phyloP scores from a whole-genome alignment of 2,329 filamentous ascomycete genomes.

The Nigrospora oryzae region DNA sequence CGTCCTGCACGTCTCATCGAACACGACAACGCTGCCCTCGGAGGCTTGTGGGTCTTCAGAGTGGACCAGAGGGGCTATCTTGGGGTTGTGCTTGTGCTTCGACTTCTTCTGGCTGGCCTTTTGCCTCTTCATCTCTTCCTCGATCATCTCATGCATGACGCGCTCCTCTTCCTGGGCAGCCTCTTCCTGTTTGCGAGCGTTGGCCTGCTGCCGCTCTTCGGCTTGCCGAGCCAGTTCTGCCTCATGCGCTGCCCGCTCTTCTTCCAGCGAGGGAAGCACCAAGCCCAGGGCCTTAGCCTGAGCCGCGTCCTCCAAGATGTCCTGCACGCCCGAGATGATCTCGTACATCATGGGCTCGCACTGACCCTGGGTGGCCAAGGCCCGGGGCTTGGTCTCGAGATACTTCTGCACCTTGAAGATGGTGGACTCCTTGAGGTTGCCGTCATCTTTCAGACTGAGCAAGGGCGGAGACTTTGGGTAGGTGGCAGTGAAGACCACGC shows the following conservation, averaged over 20 bases:
- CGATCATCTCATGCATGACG: slow-evolving; percentile 60
- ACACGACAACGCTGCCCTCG: slow-evolving; percentile 38
- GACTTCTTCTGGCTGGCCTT: slow-evolving; percentile 55
- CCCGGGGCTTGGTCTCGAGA: slow-evolving; percentile 48
- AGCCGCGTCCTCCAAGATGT: slow-evolving; percentile 80
- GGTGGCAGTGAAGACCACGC: slow-evolving; percentile 76
- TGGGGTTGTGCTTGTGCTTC: slow-evolving; percentile 49
- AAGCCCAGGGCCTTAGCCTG: slow-evolving; percentile 65
- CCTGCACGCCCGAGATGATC: slow-evolving; percentile 61
- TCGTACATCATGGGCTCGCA: slow-evolving; percentile 52
- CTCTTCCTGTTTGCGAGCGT: slow-evolving; percentile 43
- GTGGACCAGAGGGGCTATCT: slow-evolving; percentile 27
- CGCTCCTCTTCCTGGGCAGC: slow-evolving; percentile 62
- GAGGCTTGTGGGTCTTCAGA: slow-evolving; percentile 21
- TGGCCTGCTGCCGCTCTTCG: slow-evolving; percentile 43
- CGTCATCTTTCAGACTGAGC: slow-evolving; percentile 57
- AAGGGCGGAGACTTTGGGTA: slow-evolving; percentile 81
- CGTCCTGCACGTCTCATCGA: slow-evolving; percentile 59
- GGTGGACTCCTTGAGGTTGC: slow-evolving; percentile 60
- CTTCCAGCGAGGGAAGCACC: slow-evolving; percentile 76
- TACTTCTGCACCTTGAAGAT: slow-evolving; percentile 61
- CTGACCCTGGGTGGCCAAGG: slow-evolving; percentile 42
- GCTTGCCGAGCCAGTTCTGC: slow-evolving; percentile 57
- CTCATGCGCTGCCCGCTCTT: slow-evolving; percentile 79
- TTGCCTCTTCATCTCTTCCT: slow-evolving; percentile 63